Percentiles rank a stretch among this genome's conserved stretches.
Evolutionary conservation across 2,329 filamentous ascomycete species (phyloP).

Genomic region (Colletotrichum paranaense): DNA sequence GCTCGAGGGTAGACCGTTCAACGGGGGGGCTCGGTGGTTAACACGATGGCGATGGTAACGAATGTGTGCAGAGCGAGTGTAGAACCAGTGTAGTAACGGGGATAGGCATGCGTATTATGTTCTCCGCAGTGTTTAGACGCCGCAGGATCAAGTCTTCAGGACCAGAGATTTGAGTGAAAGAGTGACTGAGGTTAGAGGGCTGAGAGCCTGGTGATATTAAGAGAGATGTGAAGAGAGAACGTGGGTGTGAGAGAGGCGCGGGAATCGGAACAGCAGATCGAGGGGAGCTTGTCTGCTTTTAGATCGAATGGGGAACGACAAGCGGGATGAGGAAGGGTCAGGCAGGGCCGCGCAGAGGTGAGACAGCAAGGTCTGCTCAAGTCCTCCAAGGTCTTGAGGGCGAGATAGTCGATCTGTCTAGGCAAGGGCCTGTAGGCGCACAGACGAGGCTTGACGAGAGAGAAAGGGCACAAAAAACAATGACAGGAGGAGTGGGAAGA

Average conservation of each 20-base stretch:
- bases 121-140: conserved; percentile 11
- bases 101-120: conserved; percentile 7
- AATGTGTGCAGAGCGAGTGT: conserved; percentile 13
- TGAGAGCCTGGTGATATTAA: conserved; percentile 33
- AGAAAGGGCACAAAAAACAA: conserved; percentile 29
- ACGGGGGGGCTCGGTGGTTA: neutral
- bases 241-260: conserved; percentile 40
- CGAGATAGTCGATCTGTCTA: conserved; percentile 35
- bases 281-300: conserved; percentile 42
- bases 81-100: neutral
- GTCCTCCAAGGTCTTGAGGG: conserved; percentile 33
- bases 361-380: conserved; percentile 29
- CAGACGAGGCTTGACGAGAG: conserved; percentile 33
- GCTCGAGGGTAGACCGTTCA: neutral
- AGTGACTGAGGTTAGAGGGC: conserved; percentile 37
- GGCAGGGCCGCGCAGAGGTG: conserved; percentile 30
- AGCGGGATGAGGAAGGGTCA: conserved; percentile 29
- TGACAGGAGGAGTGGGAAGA: conserved; percentile 25
- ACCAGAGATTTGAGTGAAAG: conserved; percentile 22
- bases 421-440: conserved; percentile 36
- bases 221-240: conserved; percentile 40
- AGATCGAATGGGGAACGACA: conserved; percentile 38
- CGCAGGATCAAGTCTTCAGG: neutral
- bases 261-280: conserved; percentile 37
- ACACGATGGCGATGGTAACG: neutral